phyloP scores from a whole-genome alignment of 768 basidiomycete species.

The Suillus alpinus region DNA sequence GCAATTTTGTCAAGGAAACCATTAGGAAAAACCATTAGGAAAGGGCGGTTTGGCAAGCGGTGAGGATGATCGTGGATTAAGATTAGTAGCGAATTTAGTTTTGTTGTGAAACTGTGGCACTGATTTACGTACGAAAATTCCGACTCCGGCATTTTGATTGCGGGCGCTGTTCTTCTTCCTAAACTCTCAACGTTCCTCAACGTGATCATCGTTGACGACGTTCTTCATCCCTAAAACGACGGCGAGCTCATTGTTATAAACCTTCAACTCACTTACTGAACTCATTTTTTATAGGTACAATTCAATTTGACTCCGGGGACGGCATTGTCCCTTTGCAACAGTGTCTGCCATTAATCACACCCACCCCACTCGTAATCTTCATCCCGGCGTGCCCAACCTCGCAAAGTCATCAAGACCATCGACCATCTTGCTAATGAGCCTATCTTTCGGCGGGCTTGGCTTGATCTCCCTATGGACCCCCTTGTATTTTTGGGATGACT shows the following conservation, averaged over 20 bases:
- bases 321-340: slow-evolving; percentile 30
- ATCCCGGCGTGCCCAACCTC: slow-evolving; percentile 32
- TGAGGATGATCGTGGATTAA: not conserved
- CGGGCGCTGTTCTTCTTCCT: slow-evolving; percentile 11
- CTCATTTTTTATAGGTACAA: not conserved
- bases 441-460: slow-evolving; percentile 61
- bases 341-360: slow-evolving; percentile 38
- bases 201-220: slow-evolving; percentile 7
- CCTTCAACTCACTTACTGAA: not conserved
- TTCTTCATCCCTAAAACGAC: slow-evolving; percentile 2
- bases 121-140: slow-evolving; percentile 22
- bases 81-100: slow-evolving; percentile 2
- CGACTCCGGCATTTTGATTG: slow-evolving; percentile 25
- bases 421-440: slow-evolving; percentile 58
- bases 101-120: slow-evolving; percentile 15
- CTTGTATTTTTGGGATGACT: slow-evolving; percentile 47
- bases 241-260: not conserved
- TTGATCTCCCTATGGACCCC: slow-evolving; percentile 59
- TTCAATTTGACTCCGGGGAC: slow-evolving; percentile 8
- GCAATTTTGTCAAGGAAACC: not conserved
- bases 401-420: slow-evolving; percentile 41
- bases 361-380: slow-evolving; percentile 27
- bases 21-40: not conserved
- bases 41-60: not conserved
- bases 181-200: slow-evolving; percentile 9